Evolutionary conservation across 169 alveolate species (phyloP).

Genomic region (Plasmodium reichenowi): DNA sequence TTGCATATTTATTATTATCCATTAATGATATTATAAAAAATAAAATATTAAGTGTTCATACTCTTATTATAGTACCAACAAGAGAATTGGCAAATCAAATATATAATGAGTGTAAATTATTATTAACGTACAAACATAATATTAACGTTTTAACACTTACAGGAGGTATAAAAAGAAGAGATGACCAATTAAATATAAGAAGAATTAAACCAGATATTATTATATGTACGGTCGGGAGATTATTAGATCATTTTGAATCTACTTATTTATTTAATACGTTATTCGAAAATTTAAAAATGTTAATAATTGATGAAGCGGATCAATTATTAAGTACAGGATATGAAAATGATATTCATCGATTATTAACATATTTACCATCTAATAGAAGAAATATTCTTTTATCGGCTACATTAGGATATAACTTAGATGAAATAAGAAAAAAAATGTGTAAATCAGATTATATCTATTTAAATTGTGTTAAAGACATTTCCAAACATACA

Average conservation of each 20-base stretch:
- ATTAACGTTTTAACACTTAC: slow-evolving; percentile 93
- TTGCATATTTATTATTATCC: slow-evolving; percentile 93
- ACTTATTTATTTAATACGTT: slow-evolving; percentile 93
- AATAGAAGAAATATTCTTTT: slow-evolving; percentile 77
- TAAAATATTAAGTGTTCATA: slow-evolving; percentile 89
- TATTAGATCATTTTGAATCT: slow-evolving; percentile 94
- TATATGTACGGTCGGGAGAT: slow-evolving; percentile 96
- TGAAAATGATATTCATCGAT: slow-evolving; percentile 62
- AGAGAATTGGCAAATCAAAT: slow-evolving; percentile 95
- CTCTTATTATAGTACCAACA: slow-evolving; percentile 95
- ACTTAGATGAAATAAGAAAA: slow-evolving; percentile 57
- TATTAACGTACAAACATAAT: slow-evolving; percentile 92
- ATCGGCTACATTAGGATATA: slow-evolving; percentile 78
- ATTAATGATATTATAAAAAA: slow-evolving; percentile 90
- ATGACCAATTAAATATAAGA: slow-evolving; percentile 92
- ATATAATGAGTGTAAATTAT: slow-evolving; percentile 88
- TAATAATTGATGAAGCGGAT: slow-evolving; percentile 97
- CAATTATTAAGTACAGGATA: slow-evolving; percentile 78
- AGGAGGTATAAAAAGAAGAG: slow-evolving; percentile 93
- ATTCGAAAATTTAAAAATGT: slow-evolving; percentile 88
- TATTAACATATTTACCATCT: slow-evolving; percentile 77
- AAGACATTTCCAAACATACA: slow-evolving; percentile 66
- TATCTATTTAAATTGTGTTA: slow-evolving; percentile 61
- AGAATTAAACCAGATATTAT: slow-evolving; percentile 93
- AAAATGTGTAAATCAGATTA: slow-evolving; percentile 69